Evolutionary conservation across 306 rosid species (phyloP), one percentile per base, ranked within the genome.

Genomic region (Dalbergia cultrata): DNA sequence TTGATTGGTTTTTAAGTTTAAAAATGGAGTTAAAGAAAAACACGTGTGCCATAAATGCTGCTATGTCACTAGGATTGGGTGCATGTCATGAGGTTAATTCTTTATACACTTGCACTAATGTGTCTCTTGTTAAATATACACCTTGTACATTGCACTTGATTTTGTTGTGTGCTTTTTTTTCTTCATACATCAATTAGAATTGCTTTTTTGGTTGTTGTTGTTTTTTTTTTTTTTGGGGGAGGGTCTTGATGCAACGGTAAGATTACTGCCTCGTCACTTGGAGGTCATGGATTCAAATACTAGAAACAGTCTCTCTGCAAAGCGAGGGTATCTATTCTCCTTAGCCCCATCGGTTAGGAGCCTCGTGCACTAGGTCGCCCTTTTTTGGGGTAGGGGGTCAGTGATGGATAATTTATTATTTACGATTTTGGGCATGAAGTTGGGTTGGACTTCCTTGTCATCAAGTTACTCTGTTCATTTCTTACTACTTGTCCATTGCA

Each of bases 401-500:
- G 70, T 41, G 70, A 11, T 50, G 35, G 61, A 79, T 74, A 47
- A 65, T 19, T 43, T 52, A 37, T 67, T 68, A 58, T 50, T 61
- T 34, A 16, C 52, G 64, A 45, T 68, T 26, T 72, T 65, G 39
- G n/a, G 54, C 67, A 49, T 56, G 80, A 35, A 31, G 49, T 72
- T 75, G 72, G 19, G 76, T 75, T 72, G 6, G 50, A 4, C 82
- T 16, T 54, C 65, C n/a, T 17, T 39, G 53, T 69, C 81, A 60
- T 85, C 39, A 19, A 49, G 66, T 67, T 71, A 14, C n/a, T 33
- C 14, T 50, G 47, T 71, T 77, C 58, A 21, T 50, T 33, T 76
- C 73, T 59, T 41, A 65, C 72, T 71, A 62, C 67, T 49, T 78
- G 53, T 62, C 49, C 54, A 84, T 88, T 67, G 71, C 90, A 95